These are phyloP conservation scores for Lactifluus rugatus DNA, from an alignment of 768 basidiomycete species.

Conservation along the genomic window DNA sequence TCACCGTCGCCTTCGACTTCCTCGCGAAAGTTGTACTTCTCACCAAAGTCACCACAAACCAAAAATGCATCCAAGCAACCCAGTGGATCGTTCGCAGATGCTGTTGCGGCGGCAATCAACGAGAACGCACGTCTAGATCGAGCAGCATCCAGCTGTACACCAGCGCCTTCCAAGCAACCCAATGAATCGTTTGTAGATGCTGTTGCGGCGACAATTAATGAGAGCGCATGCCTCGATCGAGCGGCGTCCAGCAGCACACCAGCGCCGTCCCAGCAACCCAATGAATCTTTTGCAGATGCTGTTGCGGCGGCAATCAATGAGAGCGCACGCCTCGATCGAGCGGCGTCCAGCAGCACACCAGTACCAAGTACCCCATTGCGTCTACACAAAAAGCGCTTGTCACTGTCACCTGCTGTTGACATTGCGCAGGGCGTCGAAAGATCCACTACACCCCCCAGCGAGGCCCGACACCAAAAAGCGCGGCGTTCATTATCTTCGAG, in stretches of 20 bases:
- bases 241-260: background rate
- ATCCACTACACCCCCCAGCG: background rate
- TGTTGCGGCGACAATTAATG: slow-evolving; percentile 8
- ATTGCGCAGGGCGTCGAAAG: background rate
- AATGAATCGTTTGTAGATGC: slow-evolving; percentile 3
- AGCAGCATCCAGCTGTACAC: background rate
- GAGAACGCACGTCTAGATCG: slow-evolving; percentile 2
- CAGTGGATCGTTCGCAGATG: slow-evolving; percentile 5
- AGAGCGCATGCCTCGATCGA: slow-evolving; percentile 1
- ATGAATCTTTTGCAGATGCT: slow-evolving; percentile 4
- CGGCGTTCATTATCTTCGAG: background rate
- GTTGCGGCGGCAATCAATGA: slow-evolving; percentile 11
- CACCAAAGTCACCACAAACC: background rate
- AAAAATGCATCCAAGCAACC: background rate
- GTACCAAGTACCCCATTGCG: slow-evolving; percentile 3
- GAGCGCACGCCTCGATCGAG: background rate
- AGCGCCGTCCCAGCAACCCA: background rate
- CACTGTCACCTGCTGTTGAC: background rate
- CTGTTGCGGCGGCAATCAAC: slow-evolving; percentile 10
- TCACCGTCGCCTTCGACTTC: background rate
- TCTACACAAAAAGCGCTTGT: background rate
- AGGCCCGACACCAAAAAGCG: background rate
- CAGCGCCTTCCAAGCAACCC: background rate
- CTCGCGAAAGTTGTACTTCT: background rate
- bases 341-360: background rate